These are phyloP conservation scores for Sugiyamaella paludigena DNA, from an alignment of 1,139 yeast genomes.

Conservation along the genomic window DNA sequence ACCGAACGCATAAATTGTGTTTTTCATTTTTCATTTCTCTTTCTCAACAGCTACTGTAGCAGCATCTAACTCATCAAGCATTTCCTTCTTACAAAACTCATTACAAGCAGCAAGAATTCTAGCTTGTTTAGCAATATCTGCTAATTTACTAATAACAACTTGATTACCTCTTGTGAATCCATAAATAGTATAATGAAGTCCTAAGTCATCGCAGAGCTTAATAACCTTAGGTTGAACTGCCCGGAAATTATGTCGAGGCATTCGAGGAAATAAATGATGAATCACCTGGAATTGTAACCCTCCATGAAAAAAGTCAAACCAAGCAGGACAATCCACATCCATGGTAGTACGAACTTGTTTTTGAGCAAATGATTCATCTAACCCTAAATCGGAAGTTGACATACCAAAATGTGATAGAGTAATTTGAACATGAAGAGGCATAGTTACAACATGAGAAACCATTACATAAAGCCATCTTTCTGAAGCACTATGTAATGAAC, in stretches of 20 bases:
- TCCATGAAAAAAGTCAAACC: conserved; percentile 90
- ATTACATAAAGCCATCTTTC: conserved; percentile 58
- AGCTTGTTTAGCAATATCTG: conserved; percentile 79
- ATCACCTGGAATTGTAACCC: conserved; percentile 91
- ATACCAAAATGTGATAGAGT: conserved; percentile 89
- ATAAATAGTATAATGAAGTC: conserved; percentile 76
- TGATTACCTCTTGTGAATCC: conserved; percentile 80
- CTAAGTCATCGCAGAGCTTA: conserved; percentile 73
- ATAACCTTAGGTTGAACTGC: conserved; percentile 68
- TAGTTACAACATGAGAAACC: conserved; percentile 76
- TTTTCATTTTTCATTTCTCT: too few species aligned
- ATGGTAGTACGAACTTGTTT: conserved; percentile 86
- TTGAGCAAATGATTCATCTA: conserved; percentile 75
- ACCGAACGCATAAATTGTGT: too few species aligned
- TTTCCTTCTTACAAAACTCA: conserved; percentile 32
- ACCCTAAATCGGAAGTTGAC: conserved; percentile 86
- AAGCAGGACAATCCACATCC: conserved; percentile 93
- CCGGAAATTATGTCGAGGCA: conserved; percentile 85
- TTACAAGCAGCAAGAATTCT: conserved; percentile 67
- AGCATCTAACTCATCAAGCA: conserved; percentile 13
- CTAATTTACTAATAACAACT: conserved; percentile 64
- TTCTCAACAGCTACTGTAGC: too few species aligned
- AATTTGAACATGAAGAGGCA: conserved; percentile 91
- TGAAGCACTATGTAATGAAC: conserved; percentile 50
- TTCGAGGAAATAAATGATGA: conserved; percentile 84